These are phyloP conservation scores for Taphrina flavorubra DNA, from an alignment of 1,139 yeast species.

Conservation along the genomic window DNA sequence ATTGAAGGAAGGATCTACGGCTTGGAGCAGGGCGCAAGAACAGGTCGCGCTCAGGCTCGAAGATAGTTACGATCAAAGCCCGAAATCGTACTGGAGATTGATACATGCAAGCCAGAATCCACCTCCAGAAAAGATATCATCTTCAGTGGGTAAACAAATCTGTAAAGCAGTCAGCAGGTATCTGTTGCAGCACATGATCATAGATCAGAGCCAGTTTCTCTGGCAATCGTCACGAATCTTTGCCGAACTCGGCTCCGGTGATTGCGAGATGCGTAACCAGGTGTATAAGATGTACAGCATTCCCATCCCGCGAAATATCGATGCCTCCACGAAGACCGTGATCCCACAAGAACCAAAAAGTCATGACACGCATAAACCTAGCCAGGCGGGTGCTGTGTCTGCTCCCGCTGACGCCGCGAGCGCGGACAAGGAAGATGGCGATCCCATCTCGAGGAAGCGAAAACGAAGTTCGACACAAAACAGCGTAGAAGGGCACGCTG, in stretches of 20 bases:
- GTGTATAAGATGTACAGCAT: neutral
- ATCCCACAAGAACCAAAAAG: neutral
- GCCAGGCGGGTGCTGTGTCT: neutral
- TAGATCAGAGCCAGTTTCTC: neutral
- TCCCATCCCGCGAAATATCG: neutral
- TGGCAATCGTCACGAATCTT: constrained; percentile 11
- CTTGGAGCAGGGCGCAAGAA: neutral
- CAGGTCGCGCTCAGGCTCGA: constrained; percentile 3
- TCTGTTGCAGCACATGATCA: constrained; percentile 15
- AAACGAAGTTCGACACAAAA: neutral
- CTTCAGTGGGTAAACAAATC: neutral
- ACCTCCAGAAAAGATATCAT: neutral
- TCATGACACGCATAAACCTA: neutral
- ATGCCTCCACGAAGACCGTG: neutral
- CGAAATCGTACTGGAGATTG: neutral
- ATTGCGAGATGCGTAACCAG: neutral
- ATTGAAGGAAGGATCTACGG: neutral
- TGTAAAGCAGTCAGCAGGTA: neutral
- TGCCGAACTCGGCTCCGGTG: constrained; percentile 1
- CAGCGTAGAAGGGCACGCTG: neutral
- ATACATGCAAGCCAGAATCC: neutral
- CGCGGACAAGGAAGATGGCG: neutral
- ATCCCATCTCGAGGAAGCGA: neutral
- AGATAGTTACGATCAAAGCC: neutral
- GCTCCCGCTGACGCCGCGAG: neutral